Evolutionary conservation across 176 grass and related monocot genomes (phyloP).

Genomic region (Coix lacrymajobi): DNA sequence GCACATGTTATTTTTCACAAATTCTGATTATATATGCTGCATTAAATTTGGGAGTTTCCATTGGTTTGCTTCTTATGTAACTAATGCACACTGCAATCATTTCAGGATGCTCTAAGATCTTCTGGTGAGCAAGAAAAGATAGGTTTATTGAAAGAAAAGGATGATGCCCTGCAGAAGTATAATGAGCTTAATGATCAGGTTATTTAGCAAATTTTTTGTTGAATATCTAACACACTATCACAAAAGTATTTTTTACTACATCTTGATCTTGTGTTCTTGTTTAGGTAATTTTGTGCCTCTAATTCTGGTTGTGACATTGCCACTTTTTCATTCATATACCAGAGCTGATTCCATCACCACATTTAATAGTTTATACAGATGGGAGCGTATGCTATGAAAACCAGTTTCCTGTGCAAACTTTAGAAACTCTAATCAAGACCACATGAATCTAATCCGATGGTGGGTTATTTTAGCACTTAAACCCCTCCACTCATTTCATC

Average conservation of each 20-base stretch:
- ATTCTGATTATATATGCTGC: not conserved
- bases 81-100: not conserved
- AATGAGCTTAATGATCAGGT: constrained; percentile 96
- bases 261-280: not conserved
- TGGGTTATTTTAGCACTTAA: no score
- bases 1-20: not conserved
- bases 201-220: not conserved
- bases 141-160: constrained; percentile 55
- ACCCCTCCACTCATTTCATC: no score
- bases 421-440: no score
- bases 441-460: no score
- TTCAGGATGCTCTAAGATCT: constrained; percentile 60
- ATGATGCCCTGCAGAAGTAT: constrained; percentile 69
- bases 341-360: not conserved
- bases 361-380: not conserved
- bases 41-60: not conserved
- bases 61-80: not conserved
- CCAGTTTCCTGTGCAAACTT: no score
- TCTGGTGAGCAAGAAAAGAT: constrained; percentile 75
- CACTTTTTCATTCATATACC: not conserved
- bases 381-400: no score
- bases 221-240: not conserved
- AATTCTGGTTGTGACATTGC: not conserved
- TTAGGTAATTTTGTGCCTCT: not conserved
- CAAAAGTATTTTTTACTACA: not conserved